A percentile compares a stretch with the other conserved stretches of the same genome.
phyloP scores from a whole-genome alignment of 2,329 filamentous ascomycete genomes.

The Thelonectria rubi region DNA sequence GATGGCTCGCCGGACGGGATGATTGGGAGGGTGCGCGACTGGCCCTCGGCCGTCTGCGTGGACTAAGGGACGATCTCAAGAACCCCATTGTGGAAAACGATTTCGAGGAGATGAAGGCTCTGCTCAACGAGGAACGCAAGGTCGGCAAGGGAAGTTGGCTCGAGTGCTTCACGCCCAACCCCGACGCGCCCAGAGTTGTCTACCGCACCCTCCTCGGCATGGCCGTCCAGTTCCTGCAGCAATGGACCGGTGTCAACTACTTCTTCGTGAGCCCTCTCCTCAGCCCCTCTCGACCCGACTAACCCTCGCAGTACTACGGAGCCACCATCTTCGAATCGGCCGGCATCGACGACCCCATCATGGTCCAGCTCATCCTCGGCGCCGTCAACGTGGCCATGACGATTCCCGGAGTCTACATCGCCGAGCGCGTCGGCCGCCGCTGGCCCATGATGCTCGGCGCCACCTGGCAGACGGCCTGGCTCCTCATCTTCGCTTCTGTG shows the following conservation, averaged over 20 bases:
- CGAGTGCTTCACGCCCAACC: conserved; percentile 68
- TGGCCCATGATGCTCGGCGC: conserved; percentile 71
- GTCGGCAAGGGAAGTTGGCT: conserved; percentile 61
- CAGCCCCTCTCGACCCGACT: background rate
- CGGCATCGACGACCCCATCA: conserved; percentile 70
- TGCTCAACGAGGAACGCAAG: conserved; percentile 55
- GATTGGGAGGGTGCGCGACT: conserved; percentile 58
- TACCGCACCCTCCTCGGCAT: conserved; percentile 74
- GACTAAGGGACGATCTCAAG: conserved; percentile 56
- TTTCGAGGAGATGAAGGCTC: conserved; percentile 59
- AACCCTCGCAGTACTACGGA: conserved; percentile 60
- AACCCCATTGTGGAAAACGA: conserved; percentile 60
- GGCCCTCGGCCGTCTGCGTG: conserved; percentile 62
- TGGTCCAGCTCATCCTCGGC: conserved; percentile 72
- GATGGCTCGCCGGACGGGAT: conserved; percentile 61
- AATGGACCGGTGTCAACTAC: conserved; percentile 69
- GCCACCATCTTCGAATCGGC: conserved; percentile 72
- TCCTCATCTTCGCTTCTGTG: conserved; percentile 70
- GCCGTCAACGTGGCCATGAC: conserved; percentile 74
- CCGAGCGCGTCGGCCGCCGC: conserved; percentile 72
- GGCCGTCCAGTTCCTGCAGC: conserved; percentile 71
- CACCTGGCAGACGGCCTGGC: conserved; percentile 71
- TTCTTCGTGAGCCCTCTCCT: conserved; percentile 36
- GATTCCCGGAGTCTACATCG: conserved; percentile 71
- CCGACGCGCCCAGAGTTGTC: conserved; percentile 62